These are phyloP conservation scores for Trypanosoma lewisi DNA, from an alignment of 208 protist genomes.

Conservation along the genomic window DNA sequence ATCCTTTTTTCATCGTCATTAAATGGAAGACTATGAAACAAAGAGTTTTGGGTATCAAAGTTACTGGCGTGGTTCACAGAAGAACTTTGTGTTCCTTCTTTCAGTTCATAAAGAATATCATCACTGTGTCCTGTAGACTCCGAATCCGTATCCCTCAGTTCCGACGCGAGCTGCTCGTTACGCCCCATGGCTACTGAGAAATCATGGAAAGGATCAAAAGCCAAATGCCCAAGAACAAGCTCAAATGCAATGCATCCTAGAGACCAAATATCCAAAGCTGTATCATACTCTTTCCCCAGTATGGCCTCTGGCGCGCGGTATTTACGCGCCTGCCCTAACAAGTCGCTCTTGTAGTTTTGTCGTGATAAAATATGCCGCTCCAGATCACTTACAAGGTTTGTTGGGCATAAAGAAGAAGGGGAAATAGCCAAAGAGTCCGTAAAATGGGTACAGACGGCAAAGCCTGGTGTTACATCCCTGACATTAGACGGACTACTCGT, in stretches of 20 bases:
- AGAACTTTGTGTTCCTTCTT: too few relatives aligned
- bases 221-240: constrained; percentile 59
- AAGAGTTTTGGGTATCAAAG: neutral
- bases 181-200: neutral
- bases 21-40: constrained; percentile 26
- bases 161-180: neutral
- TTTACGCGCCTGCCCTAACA: constrained; percentile 67
- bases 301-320: constrained; percentile 80
- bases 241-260: constrained; percentile 82
- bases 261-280: constrained; percentile 75
- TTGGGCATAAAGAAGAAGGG: neutral
- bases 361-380: constrained; percentile 40
- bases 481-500: too few relatives aligned
- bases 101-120: too few relatives aligned
- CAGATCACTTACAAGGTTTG: constrained; percentile 14
- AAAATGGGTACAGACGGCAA: neutral
- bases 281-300: constrained; percentile 55
- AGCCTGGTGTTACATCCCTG: too few relatives aligned
- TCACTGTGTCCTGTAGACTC: too few relatives aligned
- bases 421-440: neutral
- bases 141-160: neutral
- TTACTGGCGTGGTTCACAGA: neutral
- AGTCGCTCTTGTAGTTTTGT: constrained; percentile 41
- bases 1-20: constrained; percentile 47
- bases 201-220: constrained; percentile 49